phyloP scores from a whole-genome alignment of 1,139 yeast species.

The Protomyces pachydermus region DNA sequence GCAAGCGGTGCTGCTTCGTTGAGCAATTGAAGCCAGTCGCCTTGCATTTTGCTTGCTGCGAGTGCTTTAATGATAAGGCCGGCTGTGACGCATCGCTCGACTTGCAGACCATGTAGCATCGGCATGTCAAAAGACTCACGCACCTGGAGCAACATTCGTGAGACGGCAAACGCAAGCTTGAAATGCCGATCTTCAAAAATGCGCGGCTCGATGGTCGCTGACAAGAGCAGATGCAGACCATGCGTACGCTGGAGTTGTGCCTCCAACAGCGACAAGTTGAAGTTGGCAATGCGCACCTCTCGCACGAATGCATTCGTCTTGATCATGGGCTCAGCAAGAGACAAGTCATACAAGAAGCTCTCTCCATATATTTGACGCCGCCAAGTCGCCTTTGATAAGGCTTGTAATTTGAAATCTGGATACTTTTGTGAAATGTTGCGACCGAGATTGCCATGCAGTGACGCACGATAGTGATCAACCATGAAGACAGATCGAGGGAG shows the following conservation, averaged over 20 bases:
- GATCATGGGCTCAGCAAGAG: conserved; percentile 59
- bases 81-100: background rate
- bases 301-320: conserved; percentile 47
- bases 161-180: background rate
- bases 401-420: conserved; percentile 48
- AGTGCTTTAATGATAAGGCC: background rate
- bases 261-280: conserved; percentile 58
- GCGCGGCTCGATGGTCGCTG: background rate
- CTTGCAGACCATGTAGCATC: background rate
- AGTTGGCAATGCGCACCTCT: conserved; percentile 56
- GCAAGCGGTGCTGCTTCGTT: background rate
- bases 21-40: background rate
- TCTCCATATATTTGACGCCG: conserved; percentile 51
- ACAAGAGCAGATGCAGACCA: background rate
- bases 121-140: background rate
- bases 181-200: background rate
- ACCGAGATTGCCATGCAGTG: conserved; percentile 47
- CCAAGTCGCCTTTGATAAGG: conserved; percentile 51
- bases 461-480: conserved; percentile 45
- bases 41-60: background rate
- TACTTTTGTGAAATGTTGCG: conserved; percentile 49
- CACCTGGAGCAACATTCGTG: background rate
- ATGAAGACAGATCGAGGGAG: conserved; percentile 34
- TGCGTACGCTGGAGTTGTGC: conserved; percentile 46
- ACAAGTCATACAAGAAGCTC: conserved; percentile 55